Percentiles rank a stretch among this genome's conserved stretches.
Evolutionary conservation across 768 basidiomycete species (phyloP).

Genomic region (Phanerochaete carnosa): DNA sequence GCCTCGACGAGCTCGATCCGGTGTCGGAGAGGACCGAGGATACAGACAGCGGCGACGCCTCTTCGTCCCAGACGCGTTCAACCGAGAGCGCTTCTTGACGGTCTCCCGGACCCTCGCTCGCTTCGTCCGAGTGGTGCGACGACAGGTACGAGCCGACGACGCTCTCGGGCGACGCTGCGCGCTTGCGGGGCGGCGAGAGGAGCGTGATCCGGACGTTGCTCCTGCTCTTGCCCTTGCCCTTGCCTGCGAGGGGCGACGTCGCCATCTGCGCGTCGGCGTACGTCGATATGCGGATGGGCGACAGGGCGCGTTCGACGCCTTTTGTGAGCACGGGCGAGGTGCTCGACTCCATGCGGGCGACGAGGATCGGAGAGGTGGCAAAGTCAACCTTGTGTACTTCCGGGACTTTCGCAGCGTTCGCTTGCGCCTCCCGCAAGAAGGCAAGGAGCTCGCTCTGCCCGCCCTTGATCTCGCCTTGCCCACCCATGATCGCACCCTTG

Average conservation of each 20-base stretch:
- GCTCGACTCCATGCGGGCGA: background rate
- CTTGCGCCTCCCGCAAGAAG: background rate
- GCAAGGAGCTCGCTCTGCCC: background rate
- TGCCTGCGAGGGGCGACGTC: background rate
- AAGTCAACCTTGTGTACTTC: background rate
- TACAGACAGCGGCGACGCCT: background rate
- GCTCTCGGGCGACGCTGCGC: background rate
- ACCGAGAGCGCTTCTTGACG: background rate
- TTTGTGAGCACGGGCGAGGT: background rate
- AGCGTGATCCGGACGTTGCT: background rate
- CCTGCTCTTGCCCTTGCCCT: no score
- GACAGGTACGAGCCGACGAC: constrained; percentile 5
- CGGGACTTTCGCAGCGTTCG: background rate
- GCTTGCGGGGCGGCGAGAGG: constrained; percentile 4
- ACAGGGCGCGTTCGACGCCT: background rate
- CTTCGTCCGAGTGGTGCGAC: constrained; percentile 11
- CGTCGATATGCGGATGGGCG: background rate
- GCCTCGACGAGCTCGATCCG: background rate
- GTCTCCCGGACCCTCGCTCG: background rate
- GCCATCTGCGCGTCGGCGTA: background rate
- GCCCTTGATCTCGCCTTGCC: background rate
- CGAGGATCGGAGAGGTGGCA: constrained; percentile 4
- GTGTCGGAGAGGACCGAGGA: background rate
- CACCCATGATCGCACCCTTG: no score
- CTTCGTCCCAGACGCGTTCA: background rate